phyloP scores from a whole-genome alignment of 1,139 yeast genomes.

The Nakaseomyces bracarensis region DNA sequence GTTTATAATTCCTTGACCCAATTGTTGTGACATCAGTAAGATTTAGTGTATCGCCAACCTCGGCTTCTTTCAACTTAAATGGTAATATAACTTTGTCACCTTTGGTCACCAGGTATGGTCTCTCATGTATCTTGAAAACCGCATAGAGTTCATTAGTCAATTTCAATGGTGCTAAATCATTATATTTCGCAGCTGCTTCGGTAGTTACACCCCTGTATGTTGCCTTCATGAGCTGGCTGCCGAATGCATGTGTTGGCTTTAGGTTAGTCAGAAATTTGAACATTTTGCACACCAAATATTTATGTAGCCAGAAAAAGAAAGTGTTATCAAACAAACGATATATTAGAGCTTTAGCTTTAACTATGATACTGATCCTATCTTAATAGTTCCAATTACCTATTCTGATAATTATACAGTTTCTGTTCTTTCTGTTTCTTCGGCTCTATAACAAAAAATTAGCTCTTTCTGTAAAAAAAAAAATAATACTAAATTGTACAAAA shows the following conservation, averaged over 20 bases:
- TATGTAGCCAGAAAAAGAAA: too few species aligned
- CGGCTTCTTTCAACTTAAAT: slow-evolving; percentile 61
- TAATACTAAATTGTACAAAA: too few species aligned
- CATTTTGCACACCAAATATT: too few species aligned
- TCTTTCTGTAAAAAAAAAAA: too few species aligned
- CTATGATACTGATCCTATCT: too few species aligned
- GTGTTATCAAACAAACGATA: too few species aligned
- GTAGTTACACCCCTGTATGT: slow-evolving; percentile 3
- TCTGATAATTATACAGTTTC: too few species aligned
- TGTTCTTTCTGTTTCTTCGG: too few species aligned
- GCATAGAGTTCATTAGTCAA: slow-evolving; percentile 70
- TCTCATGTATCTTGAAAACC: slow-evolving; percentile 67
- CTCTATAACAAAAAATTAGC: too few species aligned
- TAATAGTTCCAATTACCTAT: too few species aligned
- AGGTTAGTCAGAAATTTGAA: background rate
- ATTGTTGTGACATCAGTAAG: slow-evolving; percentile 70
- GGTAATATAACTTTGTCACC: slow-evolving; percentile 83
- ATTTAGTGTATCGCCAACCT: slow-evolving; percentile 69
- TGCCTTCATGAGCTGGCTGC: background rate
- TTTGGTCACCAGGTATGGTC: slow-evolving; percentile 81
- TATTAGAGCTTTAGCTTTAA: too few species aligned
- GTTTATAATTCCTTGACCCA: slow-evolving; percentile 80
- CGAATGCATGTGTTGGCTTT: background rate
- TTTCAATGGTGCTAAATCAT: slow-evolving; percentile 50
- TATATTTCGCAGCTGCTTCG: slow-evolving; percentile 12